A percentile compares a stretch with the other conserved stretches of the same genome.
Evolutionary conservation across 306 rosid species (phyloP).

Genomic region (Elaeagnus macrophylla): DNA sequence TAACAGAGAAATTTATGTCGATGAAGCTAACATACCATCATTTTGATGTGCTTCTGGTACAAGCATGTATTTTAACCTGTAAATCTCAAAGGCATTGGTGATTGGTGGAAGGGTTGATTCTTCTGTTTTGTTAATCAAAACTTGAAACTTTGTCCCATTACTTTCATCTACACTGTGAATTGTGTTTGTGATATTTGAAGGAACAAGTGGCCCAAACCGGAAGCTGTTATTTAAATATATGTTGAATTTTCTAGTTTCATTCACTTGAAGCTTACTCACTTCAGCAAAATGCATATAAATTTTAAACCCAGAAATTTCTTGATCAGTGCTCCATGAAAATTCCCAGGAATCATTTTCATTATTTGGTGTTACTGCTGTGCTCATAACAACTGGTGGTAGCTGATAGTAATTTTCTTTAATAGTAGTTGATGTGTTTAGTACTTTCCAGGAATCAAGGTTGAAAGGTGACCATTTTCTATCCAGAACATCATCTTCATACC

Average conservation of each 20-base stretch:
- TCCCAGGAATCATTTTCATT: conserved; percentile 12
- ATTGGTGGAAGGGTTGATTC: conserved; percentile 38
- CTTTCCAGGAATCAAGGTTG: conserved; percentile 1
- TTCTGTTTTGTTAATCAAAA: conserved; percentile 9
- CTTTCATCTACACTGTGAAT: background rate
- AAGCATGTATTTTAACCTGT: conserved; percentile 14
- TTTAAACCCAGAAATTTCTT: conserved; percentile 12
- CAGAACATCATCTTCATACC: conserved; percentile 27
- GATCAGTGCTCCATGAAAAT: conserved; percentile 9
- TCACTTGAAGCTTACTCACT: conserved; percentile 8
- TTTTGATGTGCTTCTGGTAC: conserved; percentile 22
- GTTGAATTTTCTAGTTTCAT: conserved; percentile 27
- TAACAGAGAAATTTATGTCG: no score
- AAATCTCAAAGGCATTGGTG: conserved; percentile 41
- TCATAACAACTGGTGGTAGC: conserved; percentile 33
- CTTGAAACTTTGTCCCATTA: conserved; percentile 2
- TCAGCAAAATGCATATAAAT: conserved; percentile 40
- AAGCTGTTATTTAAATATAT: conserved; percentile 26
- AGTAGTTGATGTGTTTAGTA: conserved; percentile 4
- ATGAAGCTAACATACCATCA: conserved; percentile 35
- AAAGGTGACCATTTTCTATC: conserved; percentile 44
- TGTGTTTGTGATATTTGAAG: conserved; percentile 3
- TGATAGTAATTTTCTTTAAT: conserved; percentile 2
- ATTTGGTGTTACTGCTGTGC: conserved; percentile 23
- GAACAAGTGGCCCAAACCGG: conserved; percentile 4